A percentile compares a stretch with the other conserved stretches of the same genome.
Evolutionary conservation across 495 filamentous ascomycete genomes (phyloP).

Genomic region (Aspergillus campestris): DNA sequence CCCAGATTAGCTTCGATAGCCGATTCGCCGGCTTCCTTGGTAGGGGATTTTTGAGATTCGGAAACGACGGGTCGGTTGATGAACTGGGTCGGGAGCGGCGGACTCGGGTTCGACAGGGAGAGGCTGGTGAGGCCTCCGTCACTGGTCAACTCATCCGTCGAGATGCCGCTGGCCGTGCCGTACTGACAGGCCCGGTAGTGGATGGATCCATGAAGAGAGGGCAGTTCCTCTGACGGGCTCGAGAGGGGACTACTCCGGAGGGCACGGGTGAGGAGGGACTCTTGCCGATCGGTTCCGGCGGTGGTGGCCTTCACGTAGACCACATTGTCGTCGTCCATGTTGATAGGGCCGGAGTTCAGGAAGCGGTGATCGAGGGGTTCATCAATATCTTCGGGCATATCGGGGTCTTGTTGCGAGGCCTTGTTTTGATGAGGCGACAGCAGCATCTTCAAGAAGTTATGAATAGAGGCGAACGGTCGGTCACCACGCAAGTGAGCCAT

Average conservation of each 20-base stretch:
- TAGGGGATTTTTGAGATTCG: conserved; percentile 17
- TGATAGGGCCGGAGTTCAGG: conserved; percentile 19
- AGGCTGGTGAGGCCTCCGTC: conserved; percentile 90
- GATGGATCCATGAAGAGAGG: conserved; percentile 26
- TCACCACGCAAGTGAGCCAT: conserved; percentile 36
- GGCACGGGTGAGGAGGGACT: conserved; percentile 74
- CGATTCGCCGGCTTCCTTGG: conserved; percentile 27
- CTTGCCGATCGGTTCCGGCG: conserved; percentile 41
- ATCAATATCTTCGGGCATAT: conserved; percentile 43
- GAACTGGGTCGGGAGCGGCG: conserved; percentile 50
- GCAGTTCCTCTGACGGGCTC: conserved; percentile 28
- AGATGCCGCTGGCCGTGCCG: conserved; percentile 68
- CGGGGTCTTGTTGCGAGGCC: conserved; percentile 31
- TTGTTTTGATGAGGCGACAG: conserved; percentile 31
- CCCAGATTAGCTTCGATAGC: conserved; percentile 50
- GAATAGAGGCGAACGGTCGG: conserved; percentile 30
- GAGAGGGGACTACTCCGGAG: conserved; percentile 57
- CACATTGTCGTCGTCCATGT: conserved; percentile 22
- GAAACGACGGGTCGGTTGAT: conserved; percentile 16
- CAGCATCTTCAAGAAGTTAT: conserved; percentile 41
- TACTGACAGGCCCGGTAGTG: conserved; percentile 60
- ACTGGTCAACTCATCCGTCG: conserved; percentile 81
- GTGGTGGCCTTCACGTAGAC: conserved; percentile 33
- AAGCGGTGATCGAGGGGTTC: conserved; percentile 37
- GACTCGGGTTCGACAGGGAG: conserved; percentile 80